Evolutionary conservation across 352 stramenopile genomes (phyloP), one percentile per base, ranked within the genome.

Genomic region (Phytophthora capsici): DNA sequence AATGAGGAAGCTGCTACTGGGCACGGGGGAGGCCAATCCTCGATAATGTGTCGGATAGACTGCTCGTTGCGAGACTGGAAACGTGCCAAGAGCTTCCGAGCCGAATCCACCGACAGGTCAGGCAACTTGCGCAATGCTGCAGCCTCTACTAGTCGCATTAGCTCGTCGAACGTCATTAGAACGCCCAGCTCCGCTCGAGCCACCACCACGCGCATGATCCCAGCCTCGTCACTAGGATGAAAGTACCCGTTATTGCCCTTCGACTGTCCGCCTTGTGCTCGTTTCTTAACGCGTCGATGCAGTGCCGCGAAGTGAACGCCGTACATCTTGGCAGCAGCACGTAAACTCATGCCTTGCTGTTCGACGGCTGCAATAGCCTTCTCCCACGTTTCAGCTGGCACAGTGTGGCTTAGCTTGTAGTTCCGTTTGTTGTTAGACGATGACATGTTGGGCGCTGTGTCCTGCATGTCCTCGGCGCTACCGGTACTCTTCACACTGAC

Each of bases 131-230:
- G 76, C 20, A 88, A 52, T 19, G 79, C 79, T 1, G 74, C 53
- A 6, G 79, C 75, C 44, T 87, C 75, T 20, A 90, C 67, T 12
- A 90, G 68, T 20, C 78, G 66, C 62, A 86, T 82, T 26, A 90
- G 51, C 56, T 90, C 82, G 4, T 82, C 78, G 48, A 86, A 89
- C n/a, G 73, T 84, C 82, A 90, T 89, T 25, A 86, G 47, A 23
- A 90, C 79, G 19, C 82, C 82, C 34, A 90, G 28, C 44, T 90
- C 78, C 3, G 79, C 79, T 23, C 73, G 78, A 46, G 79, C 79
- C 12, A 83, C 63, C 0, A 90, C 70, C 7, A 90, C 78, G 16
- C 77, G 76, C 57, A 88, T 71, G 45, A 90, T 82, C 0, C 79
- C 79, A 12, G 72, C 65, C 51, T 88, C 79, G 57, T 90, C 82